Evolutionary conservation across 768 basidiomycete genomes (phyloP), one percentile per base, ranked within the genome.

Genomic region (Pholiota conissans): DNA sequence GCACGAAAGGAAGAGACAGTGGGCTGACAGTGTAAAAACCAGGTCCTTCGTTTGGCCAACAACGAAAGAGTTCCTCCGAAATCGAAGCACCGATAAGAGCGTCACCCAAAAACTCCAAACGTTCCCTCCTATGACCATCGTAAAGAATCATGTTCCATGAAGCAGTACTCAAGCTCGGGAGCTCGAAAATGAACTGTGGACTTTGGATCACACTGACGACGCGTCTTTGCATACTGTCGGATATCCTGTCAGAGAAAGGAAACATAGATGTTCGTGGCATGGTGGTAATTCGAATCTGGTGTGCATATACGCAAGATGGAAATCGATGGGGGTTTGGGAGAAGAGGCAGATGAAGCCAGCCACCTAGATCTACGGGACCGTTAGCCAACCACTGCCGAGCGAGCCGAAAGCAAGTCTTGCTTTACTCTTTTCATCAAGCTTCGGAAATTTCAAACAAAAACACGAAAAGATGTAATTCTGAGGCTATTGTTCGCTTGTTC

Each of bases 21-120:
- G 2, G n/a, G 59, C 70, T 65, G 51, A 76, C 76, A 47, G 76
- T 72, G 58, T 75, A 75, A 56, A 73, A 62, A 39, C 64, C 65
- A 49, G 74, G 75, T 11, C 64, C 55, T 52, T 65, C 72, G 14
- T 71, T 24, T n/a, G 73, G 71, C 55, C 67, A 66, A 47, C 67
- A 59, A 16, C 64, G 65, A 56, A 74, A 76, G 1, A 82, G 70
- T 54, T 71, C 70, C 40, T 73, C 68, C 10, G 76, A 74, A 16
- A 81, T 66, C 28, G 71, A 67, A 56, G 76, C 73, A 58, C 77
- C 72, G 71, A 81, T 79, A 52, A 78, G 66, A 27, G 77, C 74
- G 54, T 81, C 80, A 4, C 80, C 80, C 11, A 81, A 60, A 62
- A 79, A 81, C 62, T 82, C 80, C 46, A 80, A 56, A 26, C 78